Conservation (phyloP, 306 rosid genomes). For the Delonix regia region DNA sequence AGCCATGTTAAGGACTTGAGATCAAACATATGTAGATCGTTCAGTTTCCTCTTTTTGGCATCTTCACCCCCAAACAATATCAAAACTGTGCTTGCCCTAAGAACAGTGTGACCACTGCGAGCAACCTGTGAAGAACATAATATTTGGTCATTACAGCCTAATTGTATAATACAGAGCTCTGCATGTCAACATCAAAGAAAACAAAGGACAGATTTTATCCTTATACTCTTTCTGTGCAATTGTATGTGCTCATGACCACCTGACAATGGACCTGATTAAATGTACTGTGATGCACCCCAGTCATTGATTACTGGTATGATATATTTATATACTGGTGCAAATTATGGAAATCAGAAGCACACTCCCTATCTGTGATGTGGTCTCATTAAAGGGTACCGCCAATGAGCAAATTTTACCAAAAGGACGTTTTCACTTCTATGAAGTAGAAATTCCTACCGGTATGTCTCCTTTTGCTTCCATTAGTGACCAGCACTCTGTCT, state of each 20-base stretch:
- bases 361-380: neutral
- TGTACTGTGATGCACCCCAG: neutral
- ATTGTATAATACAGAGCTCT: neutral
- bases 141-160: constrained; percentile 29
- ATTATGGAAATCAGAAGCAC: neutral
- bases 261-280: neutral
- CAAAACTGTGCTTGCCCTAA: constrained; percentile 73
- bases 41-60: constrained; percentile 77
- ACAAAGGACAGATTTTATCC: constrained; percentile 5
- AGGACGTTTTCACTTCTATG: constrained; percentile 4
- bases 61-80: constrained; percentile 96
- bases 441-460: constrained; percentile 61
- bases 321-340: neutral
- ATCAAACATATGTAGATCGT: constrained; percentile 98
- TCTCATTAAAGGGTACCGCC: neutral
- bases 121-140: constrained; percentile 60
- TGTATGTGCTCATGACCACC: neutral
- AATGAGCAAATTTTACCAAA: neutral
- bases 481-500: constrained; percentile 91
- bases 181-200: neutral
- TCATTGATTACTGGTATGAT: neutral
- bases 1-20: constrained; percentile 95
- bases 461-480: constrained; percentile 92
- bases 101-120: constrained; percentile 92
- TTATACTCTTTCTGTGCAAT: neutral